Evolutionary conservation across 768 basidiomycete genomes (phyloP).

Genomic region (Suillus variegatus): DNA sequence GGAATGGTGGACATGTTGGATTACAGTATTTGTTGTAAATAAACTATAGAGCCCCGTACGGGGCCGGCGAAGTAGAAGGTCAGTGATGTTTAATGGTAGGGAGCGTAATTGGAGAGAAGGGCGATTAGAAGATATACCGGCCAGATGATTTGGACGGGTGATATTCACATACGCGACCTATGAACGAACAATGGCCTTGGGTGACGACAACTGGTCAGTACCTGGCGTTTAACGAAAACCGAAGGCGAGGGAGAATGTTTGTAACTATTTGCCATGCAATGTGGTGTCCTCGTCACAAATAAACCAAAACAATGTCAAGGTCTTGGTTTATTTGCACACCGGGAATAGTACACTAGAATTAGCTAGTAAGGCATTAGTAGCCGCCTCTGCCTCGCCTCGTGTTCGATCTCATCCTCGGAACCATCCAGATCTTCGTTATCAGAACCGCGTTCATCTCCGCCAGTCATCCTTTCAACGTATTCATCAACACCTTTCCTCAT

Average conservation of each 20-base stretch:
- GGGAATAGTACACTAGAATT: too few relatives aligned
- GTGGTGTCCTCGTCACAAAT: slow-evolving; percentile 21
- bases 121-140: slow-evolving; percentile 7
- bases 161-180: slow-evolving; percentile 9
- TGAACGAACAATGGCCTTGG: slow-evolving; percentile 5
- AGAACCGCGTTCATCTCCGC: slow-evolving; percentile 27
- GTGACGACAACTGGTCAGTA: neutral
- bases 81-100: slow-evolving; percentile 12
- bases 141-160: slow-evolving; percentile 8
- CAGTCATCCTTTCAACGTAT: slow-evolving; percentile 20
- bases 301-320: slow-evolving; percentile 8
- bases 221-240: neutral
- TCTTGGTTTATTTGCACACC: slow-evolving; percentile 14
- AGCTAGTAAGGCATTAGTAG: slow-evolving; percentile 63
- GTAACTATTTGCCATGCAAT: slow-evolving; percentile 13
- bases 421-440: slow-evolving; percentile 25
- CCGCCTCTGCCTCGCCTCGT: slow-evolving; percentile 57
- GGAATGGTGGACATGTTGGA: slow-evolving; percentile 58
- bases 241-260: slow-evolving; percentile 3
- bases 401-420: slow-evolving; percentile 56
- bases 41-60: slow-evolving; percentile 19
- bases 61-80: slow-evolving; percentile 21
- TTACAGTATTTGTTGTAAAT: slow-evolving; percentile 23
- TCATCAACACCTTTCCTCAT: slow-evolving; percentile 62
- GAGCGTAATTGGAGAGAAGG: slow-evolving; percentile 10